Evolutionary conservation across 345 rosid species (phyloP).

Genomic region (Melaleuca quinquenervia): DNA sequence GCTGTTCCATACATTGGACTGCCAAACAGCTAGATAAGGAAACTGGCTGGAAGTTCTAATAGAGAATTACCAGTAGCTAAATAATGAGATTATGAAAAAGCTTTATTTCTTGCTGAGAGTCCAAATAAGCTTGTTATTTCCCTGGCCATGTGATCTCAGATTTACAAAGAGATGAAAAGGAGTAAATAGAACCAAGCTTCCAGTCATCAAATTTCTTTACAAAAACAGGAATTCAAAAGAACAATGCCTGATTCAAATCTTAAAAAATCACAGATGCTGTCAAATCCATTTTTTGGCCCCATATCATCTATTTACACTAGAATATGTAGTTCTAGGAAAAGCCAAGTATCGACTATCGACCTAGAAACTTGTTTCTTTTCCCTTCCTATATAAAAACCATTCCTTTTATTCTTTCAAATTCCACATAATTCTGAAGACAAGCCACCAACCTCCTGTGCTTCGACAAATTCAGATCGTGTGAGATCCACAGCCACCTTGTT

Average conservation of each 20-base stretch:
- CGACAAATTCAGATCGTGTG: slow-evolving; percentile 86
- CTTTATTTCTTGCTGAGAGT: not conserved
- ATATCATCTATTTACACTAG: not conserved
- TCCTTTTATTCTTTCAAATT: not conserved
- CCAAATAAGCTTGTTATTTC: not conserved
- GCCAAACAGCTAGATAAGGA: not conserved
- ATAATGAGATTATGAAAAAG: not conserved
- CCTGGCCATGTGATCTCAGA: not conserved
- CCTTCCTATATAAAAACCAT: not conserved
- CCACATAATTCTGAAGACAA: not conserved
- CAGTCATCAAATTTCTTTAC: not conserved
- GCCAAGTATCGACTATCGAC: not conserved
- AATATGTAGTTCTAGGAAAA: not conserved
- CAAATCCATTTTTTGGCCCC: not conserved
- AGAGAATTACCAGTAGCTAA: not conserved
- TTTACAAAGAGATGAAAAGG: not conserved
- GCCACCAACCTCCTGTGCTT: slow-evolving; percentile 72
- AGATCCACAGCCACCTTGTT: slow-evolving; percentile 95
- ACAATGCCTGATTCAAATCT: not conserved
- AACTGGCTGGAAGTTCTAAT: not conserved
- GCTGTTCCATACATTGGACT: not conserved
- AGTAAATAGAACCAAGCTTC: not conserved
- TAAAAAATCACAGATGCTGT: not conserved
- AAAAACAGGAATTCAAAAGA: not conserved
- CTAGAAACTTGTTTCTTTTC: not conserved